A percentile compares a stretch with the other conserved stretches of the same genome.
Conservation (phyloP, 1,284 basidiomycete genomes). For the Bondarzewia mesenterica region DNA sequence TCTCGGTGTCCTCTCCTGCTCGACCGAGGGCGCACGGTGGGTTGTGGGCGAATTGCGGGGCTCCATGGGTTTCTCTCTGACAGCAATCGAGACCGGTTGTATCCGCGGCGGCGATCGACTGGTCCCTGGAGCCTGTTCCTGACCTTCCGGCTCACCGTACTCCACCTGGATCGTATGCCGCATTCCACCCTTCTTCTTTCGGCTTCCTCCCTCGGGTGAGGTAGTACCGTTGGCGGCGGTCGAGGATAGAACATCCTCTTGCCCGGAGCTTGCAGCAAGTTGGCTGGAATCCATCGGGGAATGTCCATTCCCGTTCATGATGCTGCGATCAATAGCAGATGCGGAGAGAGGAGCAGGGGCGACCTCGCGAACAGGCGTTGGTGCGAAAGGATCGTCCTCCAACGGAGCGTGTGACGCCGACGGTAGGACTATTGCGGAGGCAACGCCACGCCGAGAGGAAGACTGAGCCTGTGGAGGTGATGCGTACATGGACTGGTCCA, state of each 20-base stretch:
- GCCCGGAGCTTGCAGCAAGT: too few relatives aligned
- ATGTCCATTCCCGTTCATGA: too few relatives aligned
- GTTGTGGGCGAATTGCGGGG: not conserved
- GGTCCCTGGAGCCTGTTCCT: constrained; percentile 20
- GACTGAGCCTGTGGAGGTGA: constrained; percentile 20
- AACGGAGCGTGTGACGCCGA: constrained; percentile 26
- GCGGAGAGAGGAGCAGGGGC: constrained; percentile 5
- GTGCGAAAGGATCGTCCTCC: constrained; percentile 47
- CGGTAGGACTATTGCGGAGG: constrained; percentile 35
- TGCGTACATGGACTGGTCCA: constrained; percentile 33
- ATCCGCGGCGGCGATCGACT: not conserved
- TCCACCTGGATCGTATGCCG: constrained; percentile 90
- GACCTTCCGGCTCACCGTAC: constrained; percentile 47
- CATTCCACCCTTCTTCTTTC: constrained; percentile 29
- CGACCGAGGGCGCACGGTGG: not conserved
- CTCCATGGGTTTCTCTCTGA: constrained; percentile 8
- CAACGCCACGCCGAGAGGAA: not conserved
- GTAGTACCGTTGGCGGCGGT: too few relatives aligned
- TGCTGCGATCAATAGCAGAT: too few relatives aligned
- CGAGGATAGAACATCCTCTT: too few relatives aligned
- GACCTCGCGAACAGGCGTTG: constrained; percentile 22
- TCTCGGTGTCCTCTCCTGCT: constrained; percentile 11
- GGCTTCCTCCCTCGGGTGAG: constrained; percentile 5
- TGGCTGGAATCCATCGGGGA: too few relatives aligned
- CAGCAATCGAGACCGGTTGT: constrained; percentile 3